These are phyloP conservation scores for Nakataea oryzae DNA, from an alignment of 2,329 filamentous ascomycete species.

Conservation along the genomic window DNA sequence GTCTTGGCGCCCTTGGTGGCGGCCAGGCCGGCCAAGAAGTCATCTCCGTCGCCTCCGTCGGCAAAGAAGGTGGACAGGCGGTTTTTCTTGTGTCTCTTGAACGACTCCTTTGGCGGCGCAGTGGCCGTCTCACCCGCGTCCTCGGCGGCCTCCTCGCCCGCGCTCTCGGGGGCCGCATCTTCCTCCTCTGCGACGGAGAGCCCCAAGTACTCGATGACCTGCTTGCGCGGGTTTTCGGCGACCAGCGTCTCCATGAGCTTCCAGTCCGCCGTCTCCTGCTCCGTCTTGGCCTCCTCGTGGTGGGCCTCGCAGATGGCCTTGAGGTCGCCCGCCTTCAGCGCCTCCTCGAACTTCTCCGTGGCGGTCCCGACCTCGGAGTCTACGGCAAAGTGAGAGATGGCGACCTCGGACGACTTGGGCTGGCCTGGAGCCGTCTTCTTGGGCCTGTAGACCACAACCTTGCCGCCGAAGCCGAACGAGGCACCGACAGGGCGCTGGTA, in stretches of 20 bases:
- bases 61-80: constrained; percentile 71
- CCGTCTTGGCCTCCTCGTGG: constrained; percentile 62
- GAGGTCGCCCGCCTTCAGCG: constrained; percentile 69
- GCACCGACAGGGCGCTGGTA: constrained; percentile 74
- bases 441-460: constrained; percentile 66
- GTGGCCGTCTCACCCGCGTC: constrained; percentile 15
- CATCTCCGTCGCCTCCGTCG: constrained; percentile 64
- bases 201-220: constrained; percentile 83
- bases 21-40: constrained; percentile 75
- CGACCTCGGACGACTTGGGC: constrained; percentile 61
- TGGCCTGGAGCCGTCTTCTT: constrained; percentile 50
- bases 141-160: constrained; percentile 12
- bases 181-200: constrained; percentile 54
- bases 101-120: constrained; percentile 29
- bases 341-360: constrained; percentile 78
- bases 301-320: constrained; percentile 70
- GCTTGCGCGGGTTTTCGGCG: constrained; percentile 72
- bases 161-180: constrained; percentile 37
- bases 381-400: constrained; percentile 79
- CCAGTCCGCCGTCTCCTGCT: constrained; percentile 95
- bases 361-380: constrained; percentile 77
- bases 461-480: constrained; percentile 92
- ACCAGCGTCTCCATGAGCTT: constrained; percentile 84
- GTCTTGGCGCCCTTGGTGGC: constrained; percentile 88
- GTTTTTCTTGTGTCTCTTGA: constrained; percentile 48